Base-by-base conservation (phyloP, 2,329 filamentous ascomycete genomes). In the Rhynchosporium secalis region DNA sequence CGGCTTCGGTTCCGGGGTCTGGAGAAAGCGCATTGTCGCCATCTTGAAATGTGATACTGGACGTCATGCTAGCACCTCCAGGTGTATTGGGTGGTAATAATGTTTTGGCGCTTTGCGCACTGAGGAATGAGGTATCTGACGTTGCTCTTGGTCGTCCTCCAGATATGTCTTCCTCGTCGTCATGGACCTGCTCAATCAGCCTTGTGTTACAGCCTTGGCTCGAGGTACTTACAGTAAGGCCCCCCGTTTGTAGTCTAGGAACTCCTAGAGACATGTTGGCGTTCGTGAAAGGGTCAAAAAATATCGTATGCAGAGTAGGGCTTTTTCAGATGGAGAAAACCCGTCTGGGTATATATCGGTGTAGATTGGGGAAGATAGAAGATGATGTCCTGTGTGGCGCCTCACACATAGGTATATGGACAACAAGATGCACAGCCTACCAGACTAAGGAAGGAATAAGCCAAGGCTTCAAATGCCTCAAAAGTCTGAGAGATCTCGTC, bases 1-100 rank as follows among this genome's bases (percentile, higher is more conserved):
- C 86, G 26, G 78, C 81, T 74, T 92, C 89, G 0, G 84, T 88
- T 7, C 87, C 88, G 0, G 86, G 88, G 71, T 93, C 89, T 0
- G 90, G 87, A 4, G 61, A 62, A 33, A 74, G 57, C 2, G 72
- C 72, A 47, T 45, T 38, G n/a, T 60, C 58, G 8, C n/a, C 12
- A 38, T 60, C 58, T 47, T 33, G 48, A 55, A 48, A 60, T 38
- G 58, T 60, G n/a, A 55, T 60, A 31, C 58, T 60, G 4, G 58
- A 60, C 9, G 48, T 55, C 41, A 47, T 60, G 13, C 58, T 60
- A n/a, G 58, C 58, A 9, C 58, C 58, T 38, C 58, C 58, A n/a
- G 58, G 58, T 20, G 58, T 60, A 10, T 13, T 40, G 13, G 57
- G 57, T 20, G 46, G 46, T 51, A 59, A 45, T 55, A 60, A 60